Evolutionary conservation across 306 rosid species (phyloP), one percentile per base, ranked within the genome.

Genomic region (Morella rubra): DNA sequence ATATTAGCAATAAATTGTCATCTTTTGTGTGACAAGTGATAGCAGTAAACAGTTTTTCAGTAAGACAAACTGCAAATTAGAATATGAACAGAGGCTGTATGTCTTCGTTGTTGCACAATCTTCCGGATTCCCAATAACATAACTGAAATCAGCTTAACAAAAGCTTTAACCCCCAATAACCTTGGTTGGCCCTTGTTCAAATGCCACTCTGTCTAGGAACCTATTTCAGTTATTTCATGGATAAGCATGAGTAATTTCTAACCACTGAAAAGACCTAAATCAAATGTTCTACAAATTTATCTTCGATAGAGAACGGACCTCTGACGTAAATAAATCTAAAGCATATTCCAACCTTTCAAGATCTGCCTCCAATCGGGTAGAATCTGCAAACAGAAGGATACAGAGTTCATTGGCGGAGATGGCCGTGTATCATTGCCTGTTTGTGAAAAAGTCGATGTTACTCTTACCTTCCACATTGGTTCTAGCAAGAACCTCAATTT

Each of bases 271-370:
- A 13, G 59, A 24, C 44, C 62, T 40, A 73, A 71, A 42, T 24
- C 64, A 73, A 73, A 37, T 73, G 13, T 18, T 53, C 15, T 47
- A 71, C 37, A 32, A 65, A 8, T 74, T 45, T 13, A 46, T 79
- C 41, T 40, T 68, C 7, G 61, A 68, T 20, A 61, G 65, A 69
- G 72, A 83, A 77, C 89, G 37, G 81, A 89, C 98, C 98, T 89
- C 81, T n/a, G 81, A 76, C 58, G 85, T 18, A 66, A 73, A 71
- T 76, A 52, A 83, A 16, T 92, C 85, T 68, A 92, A 58, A 45
- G 89, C 82, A 73, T 73, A 83, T 44, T 86, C 83, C 73, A 92
- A 53, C 74, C 78, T 83, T 84, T 86, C 93, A 72, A 90, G 88
- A 76, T 86, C 85, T 74, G 80, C 75, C 81, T 72, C 82, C 69